These are phyloP conservation scores for Ocimum tenuiflorum DNA, from an alignment of 257 asterid genomes.

Conservation along the genomic window DNA sequence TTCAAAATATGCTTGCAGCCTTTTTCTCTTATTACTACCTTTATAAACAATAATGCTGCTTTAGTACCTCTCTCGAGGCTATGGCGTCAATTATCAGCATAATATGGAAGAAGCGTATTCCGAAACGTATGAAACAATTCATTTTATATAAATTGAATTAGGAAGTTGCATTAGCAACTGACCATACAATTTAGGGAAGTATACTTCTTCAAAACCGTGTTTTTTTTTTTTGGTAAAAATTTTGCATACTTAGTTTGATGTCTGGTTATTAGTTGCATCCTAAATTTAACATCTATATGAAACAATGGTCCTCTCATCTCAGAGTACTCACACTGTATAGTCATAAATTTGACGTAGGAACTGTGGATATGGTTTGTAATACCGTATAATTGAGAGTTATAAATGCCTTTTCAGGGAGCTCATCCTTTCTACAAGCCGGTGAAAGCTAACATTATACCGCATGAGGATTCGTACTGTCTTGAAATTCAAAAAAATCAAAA, in stretches of 20 bases:
- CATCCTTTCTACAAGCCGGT: conserved; percentile 69
- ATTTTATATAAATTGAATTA: too few species aligned
- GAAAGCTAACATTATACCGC: conserved; percentile 34
- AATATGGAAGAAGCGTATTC: not conserved
- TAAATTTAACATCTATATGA: too few species aligned
- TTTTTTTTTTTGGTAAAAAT: not conserved
- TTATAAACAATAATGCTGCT: not conserved
- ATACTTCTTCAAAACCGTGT: not conserved
- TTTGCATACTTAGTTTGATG: not conserved
- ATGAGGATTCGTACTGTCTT: conserved; percentile 48
- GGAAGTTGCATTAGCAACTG: not conserved
- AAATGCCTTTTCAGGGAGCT: conserved; percentile 49
- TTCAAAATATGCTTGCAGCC: not conserved
- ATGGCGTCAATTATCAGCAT: not conserved
- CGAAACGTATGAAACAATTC: not conserved
- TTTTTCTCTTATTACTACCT: not conserved
- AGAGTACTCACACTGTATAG: not conserved
- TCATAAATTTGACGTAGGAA: not conserved
- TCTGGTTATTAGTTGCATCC: not conserved
- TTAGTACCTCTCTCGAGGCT: not conserved
- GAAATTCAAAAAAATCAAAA: conserved; percentile 39
- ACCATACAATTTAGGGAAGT: not conserved
- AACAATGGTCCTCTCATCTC: not conserved
- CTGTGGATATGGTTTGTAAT: not conserved
- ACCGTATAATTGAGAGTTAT: not conserved